Evolutionary conservation across 805 yeast genomes (phyloP).

Genomic region (Citeromyces nyonsensis): DNA sequence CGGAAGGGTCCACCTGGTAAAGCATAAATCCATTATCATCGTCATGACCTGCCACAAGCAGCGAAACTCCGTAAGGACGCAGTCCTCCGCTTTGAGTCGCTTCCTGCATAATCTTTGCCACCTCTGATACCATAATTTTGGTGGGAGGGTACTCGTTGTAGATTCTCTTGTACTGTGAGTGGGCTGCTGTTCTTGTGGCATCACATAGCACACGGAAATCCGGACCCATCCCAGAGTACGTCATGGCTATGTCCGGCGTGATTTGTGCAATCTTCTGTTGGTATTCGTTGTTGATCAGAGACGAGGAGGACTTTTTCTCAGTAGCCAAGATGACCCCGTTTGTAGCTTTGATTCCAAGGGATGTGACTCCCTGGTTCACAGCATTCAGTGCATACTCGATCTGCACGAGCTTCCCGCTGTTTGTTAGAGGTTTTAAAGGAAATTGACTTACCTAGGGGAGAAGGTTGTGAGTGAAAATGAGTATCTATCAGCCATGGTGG

Average conservation of each 20-base stretch:
- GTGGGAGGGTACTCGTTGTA: slow-evolving; percentile 98
- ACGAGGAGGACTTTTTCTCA: slow-evolving; percentile 77
- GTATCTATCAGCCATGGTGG: slow-evolving; percentile 87
- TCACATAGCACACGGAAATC: slow-evolving; percentile 92
- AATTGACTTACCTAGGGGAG: slow-evolving; percentile 69
- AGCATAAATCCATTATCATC: slow-evolving; percentile 53
- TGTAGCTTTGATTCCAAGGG: slow-evolving; percentile 85
- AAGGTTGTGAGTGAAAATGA: slow-evolving; percentile 94
- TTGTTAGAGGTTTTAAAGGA: slow-evolving; percentile 2
- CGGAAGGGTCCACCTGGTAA: slow-evolving; percentile 97
- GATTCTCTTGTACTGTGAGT: slow-evolving; percentile 80
- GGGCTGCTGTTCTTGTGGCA: slow-evolving; percentile 85
- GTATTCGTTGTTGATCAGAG: slow-evolving; percentile 60
- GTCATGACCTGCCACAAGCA: slow-evolving; percentile 89
- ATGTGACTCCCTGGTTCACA: slow-evolving; percentile 94
- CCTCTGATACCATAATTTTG: slow-evolving; percentile 80
- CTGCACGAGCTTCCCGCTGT: slow-evolving; percentile 91
- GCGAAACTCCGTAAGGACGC: slow-evolving; percentile 95
- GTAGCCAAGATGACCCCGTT: slow-evolving; percentile 96
- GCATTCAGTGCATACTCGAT: slow-evolving; percentile 96
- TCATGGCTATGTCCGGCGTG: slow-evolving; percentile 94
- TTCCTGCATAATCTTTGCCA: slow-evolving; percentile 95
- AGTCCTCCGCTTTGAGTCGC: slow-evolving; percentile 99
- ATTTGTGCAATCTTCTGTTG: slow-evolving; percentile 66
- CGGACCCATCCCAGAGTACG: slow-evolving; percentile 98